Percentiles rank a stretch among this genome's conserved stretches.
phyloP scores from a whole-genome alignment of 306 rosid species.

The Quercus agrifolia region DNA sequence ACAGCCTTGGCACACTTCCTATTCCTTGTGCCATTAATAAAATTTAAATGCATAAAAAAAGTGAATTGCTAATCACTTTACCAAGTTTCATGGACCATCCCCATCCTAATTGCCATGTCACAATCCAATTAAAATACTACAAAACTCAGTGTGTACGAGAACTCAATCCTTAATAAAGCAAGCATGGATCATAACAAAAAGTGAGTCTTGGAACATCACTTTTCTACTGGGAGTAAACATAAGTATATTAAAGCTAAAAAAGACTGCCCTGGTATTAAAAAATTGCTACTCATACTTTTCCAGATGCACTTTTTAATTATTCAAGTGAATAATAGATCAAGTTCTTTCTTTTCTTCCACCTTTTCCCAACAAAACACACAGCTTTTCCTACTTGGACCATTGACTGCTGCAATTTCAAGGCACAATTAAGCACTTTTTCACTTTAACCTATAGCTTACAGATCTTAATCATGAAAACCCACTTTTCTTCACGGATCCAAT shows the following conservation, averaged over 20 bases:
- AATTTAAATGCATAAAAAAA: slow-evolving; percentile 5
- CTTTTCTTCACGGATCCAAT: slow-evolving; percentile 33
- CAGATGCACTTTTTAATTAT: slow-evolving; percentile 23
- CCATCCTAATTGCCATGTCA: background rate
- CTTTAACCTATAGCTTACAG: slow-evolving; percentile 17
- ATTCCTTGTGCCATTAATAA: background rate
- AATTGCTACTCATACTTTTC: slow-evolving; percentile 21
- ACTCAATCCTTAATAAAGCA: background rate
- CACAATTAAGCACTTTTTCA: slow-evolving; percentile 25
- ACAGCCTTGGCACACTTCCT: background rate
- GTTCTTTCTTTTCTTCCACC: slow-evolving; percentile 15
- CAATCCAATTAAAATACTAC: slow-evolving; percentile 4
- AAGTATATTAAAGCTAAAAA: slow-evolving; percentile 3
- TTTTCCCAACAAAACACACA: background rate
- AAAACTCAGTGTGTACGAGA: background rate
- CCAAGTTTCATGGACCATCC: slow-evolving; percentile 1
- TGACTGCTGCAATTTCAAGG: slow-evolving; percentile 17
- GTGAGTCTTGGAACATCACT: background rate
- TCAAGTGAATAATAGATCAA: slow-evolving; percentile 8
- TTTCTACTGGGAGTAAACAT: slow-evolving; percentile 7
- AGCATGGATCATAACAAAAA: slow-evolving; percentile 2
- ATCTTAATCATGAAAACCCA: slow-evolving; percentile 40
- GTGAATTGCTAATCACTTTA: background rate
- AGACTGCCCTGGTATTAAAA: background rate
- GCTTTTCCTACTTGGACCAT: slow-evolving; percentile 25